Evolutionary conservation across 2,329 filamentous ascomycete genomes (phyloP).

Genomic region (Magnaporthales sp.): DNA sequence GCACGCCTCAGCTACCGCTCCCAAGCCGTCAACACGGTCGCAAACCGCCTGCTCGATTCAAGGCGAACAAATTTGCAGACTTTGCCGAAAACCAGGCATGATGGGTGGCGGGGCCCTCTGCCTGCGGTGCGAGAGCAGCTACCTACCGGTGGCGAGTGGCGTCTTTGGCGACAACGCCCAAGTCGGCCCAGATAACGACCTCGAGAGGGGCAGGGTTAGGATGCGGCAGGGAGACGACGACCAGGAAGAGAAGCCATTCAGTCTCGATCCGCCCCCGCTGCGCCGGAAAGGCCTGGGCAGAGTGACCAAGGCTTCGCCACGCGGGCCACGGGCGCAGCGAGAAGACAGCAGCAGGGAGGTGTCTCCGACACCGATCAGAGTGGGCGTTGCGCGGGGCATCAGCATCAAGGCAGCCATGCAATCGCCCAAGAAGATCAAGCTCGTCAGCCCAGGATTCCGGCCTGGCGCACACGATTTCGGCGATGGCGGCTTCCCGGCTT

Average conservation of each 20-base stretch:
- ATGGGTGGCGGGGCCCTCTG: neutral
- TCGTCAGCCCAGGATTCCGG: neutral
- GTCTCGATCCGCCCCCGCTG: too few relatives aligned
- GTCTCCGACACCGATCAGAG: neutral
- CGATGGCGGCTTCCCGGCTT: constrained; percentile 3
- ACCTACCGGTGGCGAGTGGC: neutral
- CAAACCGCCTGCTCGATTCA: neutral
- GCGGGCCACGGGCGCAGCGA: neutral
- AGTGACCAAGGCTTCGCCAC: neutral
- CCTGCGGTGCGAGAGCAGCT: neutral
- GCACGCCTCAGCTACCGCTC: neutral
- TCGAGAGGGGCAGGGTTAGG: neutral
- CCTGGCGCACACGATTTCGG: too few relatives aligned
- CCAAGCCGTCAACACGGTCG: neutral
- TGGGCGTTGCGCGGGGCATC: constrained; percentile 7
- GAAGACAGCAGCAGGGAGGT: neutral
- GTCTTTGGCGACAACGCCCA: neutral
- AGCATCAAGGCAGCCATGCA: constrained; percentile 5
- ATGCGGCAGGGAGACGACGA: neutral
- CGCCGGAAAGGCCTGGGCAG: neutral
- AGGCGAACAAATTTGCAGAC: neutral
- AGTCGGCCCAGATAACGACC: neutral
- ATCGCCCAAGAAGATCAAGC: constrained; percentile 3
- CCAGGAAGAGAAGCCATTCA: neutral
- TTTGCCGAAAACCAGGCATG: neutral